Percentiles rank a stretch among this genome's conserved stretches.
Evolutionary conservation across 176 grass and related monocot species (phyloP).

Genomic region (Metroxylon sagu): DNA sequence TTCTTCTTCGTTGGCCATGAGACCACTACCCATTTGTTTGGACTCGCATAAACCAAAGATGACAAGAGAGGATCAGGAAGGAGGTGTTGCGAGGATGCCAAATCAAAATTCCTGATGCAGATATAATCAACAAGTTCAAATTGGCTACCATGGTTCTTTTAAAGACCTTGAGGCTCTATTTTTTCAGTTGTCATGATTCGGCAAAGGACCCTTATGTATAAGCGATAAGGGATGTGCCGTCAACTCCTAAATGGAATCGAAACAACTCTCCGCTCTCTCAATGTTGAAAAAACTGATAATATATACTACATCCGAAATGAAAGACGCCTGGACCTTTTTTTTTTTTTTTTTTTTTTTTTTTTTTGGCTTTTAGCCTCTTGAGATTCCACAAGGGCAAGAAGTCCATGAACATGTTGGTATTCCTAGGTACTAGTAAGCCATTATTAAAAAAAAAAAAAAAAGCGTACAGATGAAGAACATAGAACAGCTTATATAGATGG

Average conservation of each 20-base stretch:
- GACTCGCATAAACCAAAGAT: too few relatives aligned
- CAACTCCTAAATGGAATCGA: constrained; percentile 74
- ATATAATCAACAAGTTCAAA: too few relatives aligned
- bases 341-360: too few relatives aligned
- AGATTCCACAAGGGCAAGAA: constrained; percentile 46
- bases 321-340: constrained; percentile 87
- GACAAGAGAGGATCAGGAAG: too few relatives aligned
- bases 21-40: too few relatives aligned
- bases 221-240: constrained; percentile 80
- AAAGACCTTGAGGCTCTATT: too few relatives aligned
- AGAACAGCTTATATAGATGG: constrained; percentile 31
- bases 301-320: constrained; percentile 72
- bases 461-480: constrained; percentile 22
- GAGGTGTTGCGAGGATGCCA: too few relatives aligned
- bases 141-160: too few relatives aligned
- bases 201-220: too few relatives aligned
- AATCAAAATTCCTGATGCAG: too few relatives aligned
- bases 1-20: too few relatives aligned
- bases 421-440: constrained; percentile 68
- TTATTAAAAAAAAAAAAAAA: constrained; percentile 42
- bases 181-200: too few relatives aligned
- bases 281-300: constrained; percentile 70
- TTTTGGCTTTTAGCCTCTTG: constrained; percentile 80
- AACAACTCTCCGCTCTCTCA: constrained; percentile 54
- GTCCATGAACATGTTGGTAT: constrained; percentile 64